These are phyloP conservation scores for Zopfochytrium polystomum DNA, from an alignment of 371 early-diverging fungal genomes.

Conservation along the genomic window DNA sequence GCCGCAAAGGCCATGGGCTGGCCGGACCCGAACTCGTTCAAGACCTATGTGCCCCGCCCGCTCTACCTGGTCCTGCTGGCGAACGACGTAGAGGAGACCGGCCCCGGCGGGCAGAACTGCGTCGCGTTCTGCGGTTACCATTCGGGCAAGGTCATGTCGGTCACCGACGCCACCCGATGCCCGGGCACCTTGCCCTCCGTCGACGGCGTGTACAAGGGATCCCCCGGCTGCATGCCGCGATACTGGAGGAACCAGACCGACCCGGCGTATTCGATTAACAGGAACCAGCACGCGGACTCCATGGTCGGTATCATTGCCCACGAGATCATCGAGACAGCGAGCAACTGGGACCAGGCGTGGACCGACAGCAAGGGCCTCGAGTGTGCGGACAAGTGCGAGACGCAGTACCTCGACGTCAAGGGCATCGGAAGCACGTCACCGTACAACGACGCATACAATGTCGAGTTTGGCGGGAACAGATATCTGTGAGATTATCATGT, in stretches of 20 bases:
- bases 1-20: neutral
- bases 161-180: neutral
- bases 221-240: conserved; percentile 5
- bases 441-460: conserved; percentile 23
- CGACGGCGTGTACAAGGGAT: neutral
- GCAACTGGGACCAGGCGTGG: conserved; percentile 22
- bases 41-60: too few species aligned
- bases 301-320: conserved; percentile 23
- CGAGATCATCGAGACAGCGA: conserved; percentile 22
- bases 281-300: conserved; percentile 18
- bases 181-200: neutral
- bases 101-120: neutral
- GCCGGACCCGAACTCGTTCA: neutral
- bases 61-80: neutral
- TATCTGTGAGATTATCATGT: neutral
- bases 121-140: neutral
- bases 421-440: neutral
- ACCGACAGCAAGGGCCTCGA: conserved; percentile 16
- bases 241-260: conserved; percentile 19
- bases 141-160: neutral
- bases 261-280: conserved; percentile 18
- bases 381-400: conserved; percentile 24
- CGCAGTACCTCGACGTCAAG: conserved; percentile 12
- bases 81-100: neutral
- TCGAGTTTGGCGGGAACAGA: conserved; percentile 13